Conservation (phyloP, 2,329 filamentous ascomycete species). For the Neonectria sp. region DNA sequence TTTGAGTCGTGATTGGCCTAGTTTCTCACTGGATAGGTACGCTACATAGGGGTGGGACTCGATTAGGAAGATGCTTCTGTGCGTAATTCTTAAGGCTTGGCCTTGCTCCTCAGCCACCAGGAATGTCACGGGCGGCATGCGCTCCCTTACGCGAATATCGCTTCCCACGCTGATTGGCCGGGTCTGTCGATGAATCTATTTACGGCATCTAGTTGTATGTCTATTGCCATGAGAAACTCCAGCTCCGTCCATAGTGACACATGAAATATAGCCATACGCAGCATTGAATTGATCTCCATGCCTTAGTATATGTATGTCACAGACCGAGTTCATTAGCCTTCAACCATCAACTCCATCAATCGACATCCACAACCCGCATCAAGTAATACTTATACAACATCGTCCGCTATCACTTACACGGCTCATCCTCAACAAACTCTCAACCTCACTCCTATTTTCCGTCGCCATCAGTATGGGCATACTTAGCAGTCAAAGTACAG, state of each 20-base stretch:
- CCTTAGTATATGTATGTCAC: neutral
- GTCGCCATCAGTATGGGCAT: constrained; percentile 11
- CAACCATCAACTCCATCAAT: neutral
- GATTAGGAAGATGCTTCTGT: neutral
- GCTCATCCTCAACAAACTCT: neutral
- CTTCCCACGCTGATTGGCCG: neutral
- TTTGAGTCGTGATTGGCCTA: neutral
- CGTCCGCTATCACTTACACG: neutral
- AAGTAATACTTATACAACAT: neutral
- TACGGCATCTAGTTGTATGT: neutral
- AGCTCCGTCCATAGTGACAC: neutral
- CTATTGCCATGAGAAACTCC: neutral
- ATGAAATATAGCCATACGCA: neutral
- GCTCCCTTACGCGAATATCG: neutral
- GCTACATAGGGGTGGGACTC: neutral
- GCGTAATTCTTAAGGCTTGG: neutral
- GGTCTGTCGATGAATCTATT: neutral
- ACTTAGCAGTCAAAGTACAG: neutral
- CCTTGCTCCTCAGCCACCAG: neutral
- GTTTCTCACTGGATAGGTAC: neutral
- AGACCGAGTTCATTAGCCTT: neutral
- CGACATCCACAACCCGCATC: too few species aligned
- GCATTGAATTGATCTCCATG: neutral
- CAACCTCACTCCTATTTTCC: neutral
- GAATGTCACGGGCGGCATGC: neutral